These are phyloP conservation scores for Evernia prunastri DNA, from an alignment of 495 filamentous ascomycete genomes.

Conservation along the genomic window DNA sequence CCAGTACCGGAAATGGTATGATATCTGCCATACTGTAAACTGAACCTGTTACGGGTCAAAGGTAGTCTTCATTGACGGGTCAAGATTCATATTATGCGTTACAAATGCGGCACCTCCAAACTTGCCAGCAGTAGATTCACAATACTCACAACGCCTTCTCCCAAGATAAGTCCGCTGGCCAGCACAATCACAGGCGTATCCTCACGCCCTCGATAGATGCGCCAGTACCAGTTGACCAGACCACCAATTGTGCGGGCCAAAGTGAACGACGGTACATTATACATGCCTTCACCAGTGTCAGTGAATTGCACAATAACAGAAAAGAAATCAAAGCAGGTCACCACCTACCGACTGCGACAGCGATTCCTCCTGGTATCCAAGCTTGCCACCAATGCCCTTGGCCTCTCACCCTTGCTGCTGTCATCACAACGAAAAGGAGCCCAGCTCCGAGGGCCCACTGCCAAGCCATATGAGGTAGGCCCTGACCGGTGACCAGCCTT, in stretches of 20 bases:
- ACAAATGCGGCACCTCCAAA: constrained; percentile 69
- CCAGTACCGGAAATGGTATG: not conserved
- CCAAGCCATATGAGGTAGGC: constrained; percentile 73
- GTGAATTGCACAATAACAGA: not conserved
- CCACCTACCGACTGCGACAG: constrained; percentile 72
- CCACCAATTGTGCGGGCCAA: constrained; percentile 84
- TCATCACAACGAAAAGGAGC: constrained; percentile 60
- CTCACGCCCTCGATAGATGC: constrained; percentile 40
- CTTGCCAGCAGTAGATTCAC: constrained; percentile 82
- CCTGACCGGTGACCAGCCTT: constrained; percentile 85
- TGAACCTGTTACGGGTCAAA: not conserved
- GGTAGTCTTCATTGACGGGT: not conserved
- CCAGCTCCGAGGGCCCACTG: constrained; percentile 69
- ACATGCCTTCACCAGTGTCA: constrained; percentile 62
- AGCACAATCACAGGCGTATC: constrained; percentile 59
- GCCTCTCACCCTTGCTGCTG: constrained; percentile 56
- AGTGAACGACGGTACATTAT: constrained; percentile 94
- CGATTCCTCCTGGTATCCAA: constrained; percentile 84
- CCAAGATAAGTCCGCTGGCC: constrained; percentile 77
- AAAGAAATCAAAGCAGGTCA: not conserved
- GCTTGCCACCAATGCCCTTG: constrained; percentile 34
- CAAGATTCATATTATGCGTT: not conserved
- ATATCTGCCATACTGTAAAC: not conserved
- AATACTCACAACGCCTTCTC: constrained; percentile 91
- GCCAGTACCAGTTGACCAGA: constrained; percentile 78